Base-by-base conservation (phyloP, 163 green algal genomes). In the Chloromonas sp. region DNA sequence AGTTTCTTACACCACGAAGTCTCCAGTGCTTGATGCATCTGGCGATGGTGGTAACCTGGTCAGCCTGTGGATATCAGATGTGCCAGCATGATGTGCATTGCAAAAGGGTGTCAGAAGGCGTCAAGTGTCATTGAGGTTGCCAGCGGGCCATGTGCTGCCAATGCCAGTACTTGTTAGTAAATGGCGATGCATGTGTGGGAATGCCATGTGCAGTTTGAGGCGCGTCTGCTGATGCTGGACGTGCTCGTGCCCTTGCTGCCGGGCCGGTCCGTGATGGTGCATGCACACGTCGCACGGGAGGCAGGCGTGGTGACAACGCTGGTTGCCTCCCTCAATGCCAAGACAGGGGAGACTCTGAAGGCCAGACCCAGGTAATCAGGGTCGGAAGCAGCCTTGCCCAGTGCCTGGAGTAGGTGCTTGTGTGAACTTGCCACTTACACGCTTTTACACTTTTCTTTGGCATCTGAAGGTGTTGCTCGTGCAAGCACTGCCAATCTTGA, bases 241-340 rank as follows among this genome's bases (percentile, higher is more conserved):
- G 78, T 86, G 8, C 66, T 80, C 8, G 71, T 94, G 14, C 92
- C 93, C 0, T 66, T 96, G 70, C 86, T 96, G 57, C 84, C 84
- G 15, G 93, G 93, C 8, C 85, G 84, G 15, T 78, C 88, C 84
- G 93, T 96, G 11, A 95, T 91, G 0, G 66, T 99, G 77, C 96
- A 99, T 83, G 93, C 92, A 36, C 95, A 98, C 87, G 90, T 89
- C 59, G 93, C 92, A 2, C 89, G 93, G 0, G 94, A 98, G 82
- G 91, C 89, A 74, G 95, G 92, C 3, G 81, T 89, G 58, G 87
- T 99, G 2, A 91, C 83, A 5, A 78, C 61, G 3, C 93, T 99
- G 60, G 60, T 96, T 0, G 88, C 90, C 0, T 77, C 96, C 60
- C 88, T 98, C 1, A 90, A 98, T 86, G 15, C 91, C 11, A 95